phyloP scores from a whole-genome alignment of 805 yeast genomes.

The Dipodascus geniculatus region DNA sequence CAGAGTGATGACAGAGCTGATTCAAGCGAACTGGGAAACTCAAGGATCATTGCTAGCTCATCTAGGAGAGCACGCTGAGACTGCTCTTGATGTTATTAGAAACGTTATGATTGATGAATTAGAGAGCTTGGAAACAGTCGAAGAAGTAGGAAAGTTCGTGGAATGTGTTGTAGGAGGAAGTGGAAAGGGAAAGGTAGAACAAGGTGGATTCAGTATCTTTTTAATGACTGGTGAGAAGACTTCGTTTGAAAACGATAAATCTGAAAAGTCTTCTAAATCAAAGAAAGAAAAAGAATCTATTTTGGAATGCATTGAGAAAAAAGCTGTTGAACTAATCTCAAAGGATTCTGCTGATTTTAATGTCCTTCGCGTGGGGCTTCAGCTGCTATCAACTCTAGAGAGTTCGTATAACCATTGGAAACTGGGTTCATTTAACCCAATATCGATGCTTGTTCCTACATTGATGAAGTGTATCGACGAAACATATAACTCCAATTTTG shows the following conservation, averaged over 20 bases:
- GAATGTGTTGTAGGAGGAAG: not conserved
- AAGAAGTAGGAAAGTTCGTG: not conserved
- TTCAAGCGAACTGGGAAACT: not conserved
- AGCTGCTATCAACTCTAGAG: not conserved
- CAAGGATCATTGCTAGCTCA: not conserved
- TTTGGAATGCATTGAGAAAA: constrained; percentile 31
- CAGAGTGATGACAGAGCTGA: not conserved
- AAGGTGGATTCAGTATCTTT: not conserved
- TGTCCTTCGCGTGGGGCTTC: not conserved
- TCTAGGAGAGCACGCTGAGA: not conserved
- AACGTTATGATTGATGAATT: not conserved
- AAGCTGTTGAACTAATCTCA: not conserved
- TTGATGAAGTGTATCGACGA: constrained; percentile 10
- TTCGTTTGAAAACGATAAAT: not conserved
- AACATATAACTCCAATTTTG: not conserved
- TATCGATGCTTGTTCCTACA: not conserved
- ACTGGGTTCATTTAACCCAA: not conserved
- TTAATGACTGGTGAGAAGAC: constrained; percentile 1
- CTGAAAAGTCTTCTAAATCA: not conserved
- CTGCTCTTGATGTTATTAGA: not conserved
- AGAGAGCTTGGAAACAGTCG: not conserved
- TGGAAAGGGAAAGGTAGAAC: not conserved
- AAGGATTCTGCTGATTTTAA: not conserved
- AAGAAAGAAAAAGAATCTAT: constrained; percentile 19
- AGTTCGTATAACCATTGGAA: not conserved